These are phyloP conservation scores for Fusarium sp. DNA, from an alignment of 2,329 filamentous ascomycete species.

Conservation along the genomic window DNA sequence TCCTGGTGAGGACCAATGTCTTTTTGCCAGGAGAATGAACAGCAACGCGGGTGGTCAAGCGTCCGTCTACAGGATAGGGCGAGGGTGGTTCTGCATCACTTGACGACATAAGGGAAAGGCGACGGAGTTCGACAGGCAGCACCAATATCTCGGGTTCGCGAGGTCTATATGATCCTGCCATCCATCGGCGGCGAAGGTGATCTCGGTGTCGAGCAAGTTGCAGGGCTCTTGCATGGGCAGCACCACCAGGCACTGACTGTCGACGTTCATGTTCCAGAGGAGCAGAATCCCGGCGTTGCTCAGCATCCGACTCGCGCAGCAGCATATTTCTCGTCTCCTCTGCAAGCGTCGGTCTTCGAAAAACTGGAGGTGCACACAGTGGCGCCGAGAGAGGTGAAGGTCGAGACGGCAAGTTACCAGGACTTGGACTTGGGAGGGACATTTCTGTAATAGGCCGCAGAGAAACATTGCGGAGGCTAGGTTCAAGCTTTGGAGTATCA, in stretches of 20 bases:
- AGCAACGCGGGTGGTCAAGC: constrained; percentile 46
- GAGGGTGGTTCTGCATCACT: constrained; percentile 23
- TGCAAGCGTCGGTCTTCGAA: constrained; percentile 29
- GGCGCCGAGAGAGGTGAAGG: constrained; percentile 43
- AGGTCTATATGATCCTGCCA: constrained; percentile 26
- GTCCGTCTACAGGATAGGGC: constrained; percentile 34
- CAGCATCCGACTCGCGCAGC: constrained; percentile 19
- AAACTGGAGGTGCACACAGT: constrained; percentile 16
- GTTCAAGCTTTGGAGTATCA: constrained; percentile 20
- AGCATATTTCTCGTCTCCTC: constrained; percentile 41
- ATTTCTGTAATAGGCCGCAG: constrained; percentile 36
- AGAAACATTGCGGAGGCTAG: constrained; percentile 20
- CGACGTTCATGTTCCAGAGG: constrained; percentile 30
- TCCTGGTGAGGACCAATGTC: constrained; percentile 63
- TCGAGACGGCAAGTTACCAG: constrained; percentile 14
- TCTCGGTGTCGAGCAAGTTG: constrained; percentile 46
- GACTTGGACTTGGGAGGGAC: constrained; percentile 20
- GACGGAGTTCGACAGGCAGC: constrained; percentile 44
- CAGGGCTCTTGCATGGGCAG: constrained; percentile 33
- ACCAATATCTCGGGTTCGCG: constrained; percentile 46
- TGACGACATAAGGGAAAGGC: constrained; percentile 27
- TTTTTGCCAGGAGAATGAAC: constrained; percentile 54
- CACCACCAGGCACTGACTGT: constrained; percentile 37
- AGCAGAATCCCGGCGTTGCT: background rate
- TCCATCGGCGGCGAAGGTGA: constrained; percentile 39